Percentiles rank a stretch among this genome's conserved stretches.
These are phyloP conservation scores for Elaeagnus macrophylla DNA, from an alignment of 306 rosid species.

Conservation along the genomic window DNA sequence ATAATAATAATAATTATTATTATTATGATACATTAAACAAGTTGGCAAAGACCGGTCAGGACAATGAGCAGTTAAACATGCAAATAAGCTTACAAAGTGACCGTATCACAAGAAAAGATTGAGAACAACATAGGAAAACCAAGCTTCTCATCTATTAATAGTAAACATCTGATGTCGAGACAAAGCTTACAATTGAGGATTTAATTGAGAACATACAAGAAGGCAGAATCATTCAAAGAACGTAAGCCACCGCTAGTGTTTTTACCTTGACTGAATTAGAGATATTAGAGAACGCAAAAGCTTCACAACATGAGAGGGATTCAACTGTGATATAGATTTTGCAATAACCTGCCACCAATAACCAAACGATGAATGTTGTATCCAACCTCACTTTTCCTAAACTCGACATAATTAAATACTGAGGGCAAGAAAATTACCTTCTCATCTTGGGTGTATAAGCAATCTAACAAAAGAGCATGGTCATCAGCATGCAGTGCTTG, in stretches of 20 bases:
- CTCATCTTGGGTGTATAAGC: constrained; percentile 72
- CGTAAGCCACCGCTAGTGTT: too few species aligned
- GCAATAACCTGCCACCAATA: constrained; percentile 49
- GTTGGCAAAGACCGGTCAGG: not conserved
- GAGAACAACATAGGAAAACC: too few species aligned
- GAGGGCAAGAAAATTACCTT: constrained; percentile 30
- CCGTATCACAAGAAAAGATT: not conserved
- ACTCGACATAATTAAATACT: not conserved
- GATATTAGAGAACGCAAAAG: constrained; percentile 59
- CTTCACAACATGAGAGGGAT: constrained; percentile 52
- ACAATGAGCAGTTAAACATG: not conserved
- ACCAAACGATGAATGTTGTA: constrained; percentile 6
- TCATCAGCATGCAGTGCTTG: constrained; percentile 83
- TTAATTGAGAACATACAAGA: not conserved
- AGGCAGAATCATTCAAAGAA: not conserved
- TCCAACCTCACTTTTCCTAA: not conserved
- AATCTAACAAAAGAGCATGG: constrained; percentile 52
- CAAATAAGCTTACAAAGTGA: not conserved
- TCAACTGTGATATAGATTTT: constrained; percentile 58
- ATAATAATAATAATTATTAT: not conserved
- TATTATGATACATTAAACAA: too few species aligned
- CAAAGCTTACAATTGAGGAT: not conserved
- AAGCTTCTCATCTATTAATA: too few species aligned
- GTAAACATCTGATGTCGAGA: too few species aligned
- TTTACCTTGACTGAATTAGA: constrained; percentile 56